Percentiles rank a stretch among this genome's conserved stretches.
phyloP scores from a whole-genome alignment of 768 basidiomycete genomes.

The Russula emetica region DNA sequence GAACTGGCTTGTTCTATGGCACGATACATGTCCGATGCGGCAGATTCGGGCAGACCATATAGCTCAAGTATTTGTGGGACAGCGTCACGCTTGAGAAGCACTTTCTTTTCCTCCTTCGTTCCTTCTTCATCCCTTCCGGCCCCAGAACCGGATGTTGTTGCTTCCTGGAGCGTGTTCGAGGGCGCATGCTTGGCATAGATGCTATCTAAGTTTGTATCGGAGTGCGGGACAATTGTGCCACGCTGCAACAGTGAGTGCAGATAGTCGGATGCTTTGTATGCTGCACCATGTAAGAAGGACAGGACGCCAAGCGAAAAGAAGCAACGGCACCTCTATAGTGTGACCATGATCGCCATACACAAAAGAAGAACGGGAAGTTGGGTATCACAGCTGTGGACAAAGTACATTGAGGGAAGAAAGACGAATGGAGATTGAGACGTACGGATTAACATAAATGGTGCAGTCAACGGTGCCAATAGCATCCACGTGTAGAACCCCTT shows the following conservation, averaged over 20 bases:
- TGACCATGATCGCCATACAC: conserved; percentile 79
- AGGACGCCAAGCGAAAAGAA: background rate
- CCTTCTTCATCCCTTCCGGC: background rate
- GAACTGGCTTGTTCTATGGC: conserved; percentile 56
- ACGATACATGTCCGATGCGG: conserved; percentile 51
- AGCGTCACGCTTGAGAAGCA: conserved; percentile 51
- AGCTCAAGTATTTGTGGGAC: conserved; percentile 48
- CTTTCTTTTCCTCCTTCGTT: conserved; percentile 26
- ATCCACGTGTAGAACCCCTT: conserved; percentile 66
- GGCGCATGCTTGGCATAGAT: conserved; percentile 45
- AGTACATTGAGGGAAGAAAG: background rate
- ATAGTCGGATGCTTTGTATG: conserved; percentile 67
- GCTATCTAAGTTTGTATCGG: conserved; percentile 50
- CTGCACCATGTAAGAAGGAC: conserved; percentile 35
- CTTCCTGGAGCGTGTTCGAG: conserved; percentile 21
- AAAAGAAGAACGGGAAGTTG: conserved; percentile 83
- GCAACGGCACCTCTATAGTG: conserved; percentile 62
- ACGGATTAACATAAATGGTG: conserved; percentile 78
- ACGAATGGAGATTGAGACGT: conserved; percentile 31
- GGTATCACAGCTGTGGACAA: conserved; percentile 61
- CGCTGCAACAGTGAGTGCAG: conserved; percentile 54
- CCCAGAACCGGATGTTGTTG: conserved; percentile 5
- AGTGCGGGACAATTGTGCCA: conserved; percentile 52
- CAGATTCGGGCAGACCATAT: conserved; percentile 44
- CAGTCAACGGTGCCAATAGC: conserved; percentile 61